A percentile compares a stretch with the other conserved stretches of the same genome.
Conservation (phyloP, 2,329 filamentous ascomycete species). For the Ophiostoma sp. region DNA sequence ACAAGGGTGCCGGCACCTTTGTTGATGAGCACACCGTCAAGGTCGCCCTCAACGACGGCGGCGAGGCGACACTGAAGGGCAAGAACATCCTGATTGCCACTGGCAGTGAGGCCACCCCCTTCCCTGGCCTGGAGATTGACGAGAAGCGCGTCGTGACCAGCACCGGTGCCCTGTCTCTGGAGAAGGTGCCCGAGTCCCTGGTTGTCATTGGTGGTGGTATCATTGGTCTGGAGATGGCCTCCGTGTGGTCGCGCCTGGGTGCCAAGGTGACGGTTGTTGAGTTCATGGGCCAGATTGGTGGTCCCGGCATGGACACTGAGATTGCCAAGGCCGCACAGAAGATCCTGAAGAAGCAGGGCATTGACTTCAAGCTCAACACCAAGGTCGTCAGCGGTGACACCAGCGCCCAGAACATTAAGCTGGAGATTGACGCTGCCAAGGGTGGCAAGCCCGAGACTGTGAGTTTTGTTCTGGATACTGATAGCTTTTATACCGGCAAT, state of each 20-base stretch:
- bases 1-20: conserved; percentile 88
- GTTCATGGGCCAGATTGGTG: conserved; percentile 92
- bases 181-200: conserved; percentile 92
- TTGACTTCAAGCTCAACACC: conserved; percentile 97
- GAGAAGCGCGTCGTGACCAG: conserved; percentile 97
- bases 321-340: conserved; percentile 89
- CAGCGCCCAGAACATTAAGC: conserved; percentile 68
- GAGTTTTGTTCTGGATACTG: conserved; percentile 35
- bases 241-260: conserved; percentile 92
- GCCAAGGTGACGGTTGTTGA: conserved; percentile 95
- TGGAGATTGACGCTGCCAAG: conserved; percentile 87
- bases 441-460: conserved; percentile 91
- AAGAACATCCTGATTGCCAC: conserved; percentile 99
- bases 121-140: conserved; percentile 91
- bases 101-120: conserved; percentile 89
- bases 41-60: conserved; percentile 83
- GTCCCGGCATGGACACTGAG: conserved; percentile 93
- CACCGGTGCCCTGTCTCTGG: conserved; percentile 85
- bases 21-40: conserved; percentile 85
- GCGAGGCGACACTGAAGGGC: conserved; percentile 76
- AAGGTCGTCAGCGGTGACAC: conserved; percentile 87
- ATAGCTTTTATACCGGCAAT: too few species aligned
- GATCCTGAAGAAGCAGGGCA: conserved; percentile 89
- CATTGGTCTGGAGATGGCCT: conserved; percentile 97
- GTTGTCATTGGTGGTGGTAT: conserved; percentile 97